Percentiles rank a stretch among this genome's conserved stretches.
phyloP scores from a whole-genome alignment of 345 rosid genomes.

The Gossypium rotundifolium region DNA sequence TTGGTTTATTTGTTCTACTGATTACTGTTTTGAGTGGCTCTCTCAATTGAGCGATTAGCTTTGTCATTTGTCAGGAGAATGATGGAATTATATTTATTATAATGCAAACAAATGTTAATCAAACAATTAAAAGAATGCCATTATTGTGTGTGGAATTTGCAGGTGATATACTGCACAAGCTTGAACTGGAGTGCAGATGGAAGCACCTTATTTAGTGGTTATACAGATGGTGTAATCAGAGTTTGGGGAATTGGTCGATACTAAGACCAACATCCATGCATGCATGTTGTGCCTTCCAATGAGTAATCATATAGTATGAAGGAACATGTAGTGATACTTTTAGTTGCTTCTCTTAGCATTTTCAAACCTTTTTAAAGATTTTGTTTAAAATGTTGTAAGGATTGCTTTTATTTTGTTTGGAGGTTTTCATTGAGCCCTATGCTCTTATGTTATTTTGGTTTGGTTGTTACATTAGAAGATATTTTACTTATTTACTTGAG shows the following conservation, averaged over 20 bases:
- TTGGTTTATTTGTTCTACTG: background rate
- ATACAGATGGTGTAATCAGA: conserved; percentile 91
- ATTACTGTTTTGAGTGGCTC: background rate
- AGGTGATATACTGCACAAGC: conserved; percentile 89
- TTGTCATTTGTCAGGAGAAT: background rate
- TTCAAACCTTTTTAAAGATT: conserved; percentile 18
- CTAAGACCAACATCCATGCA: conserved; percentile 14
- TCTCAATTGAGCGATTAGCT: background rate
- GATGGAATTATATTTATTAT: background rate
- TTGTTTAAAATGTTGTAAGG: conserved; percentile 10
- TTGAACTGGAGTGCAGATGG: conserved; percentile 94
- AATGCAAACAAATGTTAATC: background rate
- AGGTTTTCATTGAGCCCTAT: conserved; percentile 1
- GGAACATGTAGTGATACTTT: background rate
- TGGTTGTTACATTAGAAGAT: conserved; percentile 8
- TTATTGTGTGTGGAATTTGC: conserved; percentile 11
- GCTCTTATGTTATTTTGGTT: conserved; percentile 11
- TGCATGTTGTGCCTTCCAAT: background rate
- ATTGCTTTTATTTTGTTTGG: conserved; percentile 8
- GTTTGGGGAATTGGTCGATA: conserved; percentile 95
- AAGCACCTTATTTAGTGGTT: conserved; percentile 90
- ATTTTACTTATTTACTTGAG: background rate
- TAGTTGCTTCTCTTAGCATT: conserved; percentile 11
- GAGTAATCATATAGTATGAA: background rate
- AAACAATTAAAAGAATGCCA: too few species aligned